Evolutionary conservation across 2,329 filamentous ascomycete species (phyloP), one percentile per base, ranked within the genome.

Genomic region (Colletotrichum sp.): DNA sequence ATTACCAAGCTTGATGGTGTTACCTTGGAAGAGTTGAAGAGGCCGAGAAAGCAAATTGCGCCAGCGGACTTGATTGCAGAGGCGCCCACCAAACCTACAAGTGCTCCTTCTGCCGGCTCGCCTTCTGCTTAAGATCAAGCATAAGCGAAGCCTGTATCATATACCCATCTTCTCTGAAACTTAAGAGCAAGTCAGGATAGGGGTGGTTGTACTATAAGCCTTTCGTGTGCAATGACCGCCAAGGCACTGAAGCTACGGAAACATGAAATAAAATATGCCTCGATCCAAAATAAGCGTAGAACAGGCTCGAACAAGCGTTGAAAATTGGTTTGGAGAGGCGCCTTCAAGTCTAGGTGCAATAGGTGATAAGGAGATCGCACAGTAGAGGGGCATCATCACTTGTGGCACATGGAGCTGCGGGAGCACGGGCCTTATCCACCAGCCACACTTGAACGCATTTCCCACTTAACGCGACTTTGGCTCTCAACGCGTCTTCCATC

Each of bases 1-100:
- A 92, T 98, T 78, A 99, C 96, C 24, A 98, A 98, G 86, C 87
- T 99, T 71, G 92, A 95, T 76, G 96, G 96, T 10, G 85, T 98
- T 32, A 98, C 96, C 26, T 86, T 96, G 81, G 95, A 96, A 80
- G 93, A 94, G 57, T 87, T 99, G 83, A 97, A 95, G 89, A 92
- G 93, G 81, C 95, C 96, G 65, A 92, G 96, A 85, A 91, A 92
- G 82, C 89, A 92, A 81, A 85, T 95, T 77, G 89, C 91, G 39
- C 86, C 89, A 2, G 84, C 79, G 24, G 82, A 84, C 72, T 76
- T 85, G 49, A 77, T 86, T 60, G 80, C 85, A 60, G 80, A 83
- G 28, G 80, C 84, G 6, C 78, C 84, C 4, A 78, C 83, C 26
- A 84, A 82, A 12, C 76, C 83, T 5, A 79, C 84, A 44, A 83